These are phyloP conservation scores for Colletotrichum lini DNA, from an alignment of 2,329 filamentous ascomycete species.

Conservation along the genomic window DNA sequence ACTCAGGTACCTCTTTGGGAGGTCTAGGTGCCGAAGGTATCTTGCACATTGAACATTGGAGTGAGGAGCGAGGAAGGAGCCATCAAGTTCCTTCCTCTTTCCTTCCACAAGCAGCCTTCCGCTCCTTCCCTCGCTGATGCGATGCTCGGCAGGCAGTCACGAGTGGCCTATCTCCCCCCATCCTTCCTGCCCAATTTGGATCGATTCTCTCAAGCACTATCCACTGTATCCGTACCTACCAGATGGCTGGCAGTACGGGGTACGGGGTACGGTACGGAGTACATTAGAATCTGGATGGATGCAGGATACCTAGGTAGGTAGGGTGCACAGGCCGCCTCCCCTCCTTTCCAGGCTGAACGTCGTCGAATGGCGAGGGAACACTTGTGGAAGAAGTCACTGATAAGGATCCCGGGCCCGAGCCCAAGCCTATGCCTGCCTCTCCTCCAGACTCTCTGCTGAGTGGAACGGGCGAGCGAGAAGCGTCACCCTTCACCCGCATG, in stretches of 20 bases:
- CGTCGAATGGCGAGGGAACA: background rate
- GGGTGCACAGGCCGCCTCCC: constrained; percentile 25
- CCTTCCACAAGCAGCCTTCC: background rate
- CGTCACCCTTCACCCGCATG: constrained; percentile 17
- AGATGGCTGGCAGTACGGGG: too few relatives aligned
- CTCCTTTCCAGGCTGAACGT: background rate
- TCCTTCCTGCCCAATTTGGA: constrained; percentile 31
- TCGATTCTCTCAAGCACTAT: constrained; percentile 8
- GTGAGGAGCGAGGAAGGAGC: too few relatives aligned
- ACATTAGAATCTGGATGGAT: background rate
- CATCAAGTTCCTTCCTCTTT: background rate
- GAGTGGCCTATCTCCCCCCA: background rate
- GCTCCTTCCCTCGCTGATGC: background rate
- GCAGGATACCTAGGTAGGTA: background rate
- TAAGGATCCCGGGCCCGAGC: constrained; percentile 11
- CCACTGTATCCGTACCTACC: too few relatives aligned
- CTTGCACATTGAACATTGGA: too few relatives aligned
- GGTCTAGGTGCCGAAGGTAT: too few relatives aligned
- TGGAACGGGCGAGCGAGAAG: background rate
- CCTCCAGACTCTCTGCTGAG: background rate
- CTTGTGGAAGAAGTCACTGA: constrained; percentile 25
- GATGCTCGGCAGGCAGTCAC: background rate
- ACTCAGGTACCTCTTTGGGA: too few relatives aligned
- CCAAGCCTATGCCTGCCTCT: background rate
- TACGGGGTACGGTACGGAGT: too few relatives aligned